A percentile compares a stretch with the other conserved stretches of the same genome.
phyloP scores from a whole-genome alignment of 2,329 filamentous ascomycete genomes.

The Chaetomium strumarium region DNA sequence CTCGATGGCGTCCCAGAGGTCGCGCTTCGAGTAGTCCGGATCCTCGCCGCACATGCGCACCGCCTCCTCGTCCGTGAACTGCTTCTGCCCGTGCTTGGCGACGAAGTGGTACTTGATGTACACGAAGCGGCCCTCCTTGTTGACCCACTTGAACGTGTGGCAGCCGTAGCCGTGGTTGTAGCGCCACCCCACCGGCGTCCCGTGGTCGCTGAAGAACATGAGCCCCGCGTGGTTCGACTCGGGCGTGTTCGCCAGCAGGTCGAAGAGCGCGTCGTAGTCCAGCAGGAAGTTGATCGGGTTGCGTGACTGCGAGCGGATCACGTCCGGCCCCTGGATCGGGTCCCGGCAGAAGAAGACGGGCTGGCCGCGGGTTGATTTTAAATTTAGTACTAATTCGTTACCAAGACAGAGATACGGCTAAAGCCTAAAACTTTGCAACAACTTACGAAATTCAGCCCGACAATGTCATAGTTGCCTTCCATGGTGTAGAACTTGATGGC shows the following conservation, averaged over 20 bases:
- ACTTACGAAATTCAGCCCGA: conserved; percentile 68
- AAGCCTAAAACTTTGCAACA: too few species aligned
- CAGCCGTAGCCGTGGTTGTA: conserved; percentile 86
- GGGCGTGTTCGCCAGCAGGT: conserved; percentile 43
- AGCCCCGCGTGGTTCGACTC: conserved; percentile 71
- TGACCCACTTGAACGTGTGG: conserved; percentile 67
- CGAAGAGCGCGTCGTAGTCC: conserved; percentile 15
- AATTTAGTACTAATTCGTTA: too few species aligned
- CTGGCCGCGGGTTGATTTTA: too few species aligned
- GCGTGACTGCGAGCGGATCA: conserved; percentile 58
- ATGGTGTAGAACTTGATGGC: conserved; percentile 71
- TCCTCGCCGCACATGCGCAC: conserved; percentile 41
- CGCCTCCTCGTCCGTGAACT: conserved; percentile 63
- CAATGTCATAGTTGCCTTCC: conserved; percentile 70
- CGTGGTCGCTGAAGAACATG: conserved; percentile 68
- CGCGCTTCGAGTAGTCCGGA: conserved; percentile 47
- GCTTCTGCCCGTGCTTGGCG: conserved; percentile 68
- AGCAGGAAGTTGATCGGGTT: conserved; percentile 63
- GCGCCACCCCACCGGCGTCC: conserved; percentile 65
- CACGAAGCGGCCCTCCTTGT: conserved; percentile 58
- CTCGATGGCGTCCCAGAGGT: conserved; percentile 50
- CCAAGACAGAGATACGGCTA: too few species aligned
- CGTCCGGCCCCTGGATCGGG: conserved; percentile 64
- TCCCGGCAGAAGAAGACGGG: conserved; percentile 72
- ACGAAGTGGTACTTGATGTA: conserved; percentile 78